Percentiles rank a stretch among this genome's conserved stretches.
Evolutionary conservation across 2,329 filamentous ascomycete species (phyloP).

Genomic region (Tolypocladium album): DNA sequence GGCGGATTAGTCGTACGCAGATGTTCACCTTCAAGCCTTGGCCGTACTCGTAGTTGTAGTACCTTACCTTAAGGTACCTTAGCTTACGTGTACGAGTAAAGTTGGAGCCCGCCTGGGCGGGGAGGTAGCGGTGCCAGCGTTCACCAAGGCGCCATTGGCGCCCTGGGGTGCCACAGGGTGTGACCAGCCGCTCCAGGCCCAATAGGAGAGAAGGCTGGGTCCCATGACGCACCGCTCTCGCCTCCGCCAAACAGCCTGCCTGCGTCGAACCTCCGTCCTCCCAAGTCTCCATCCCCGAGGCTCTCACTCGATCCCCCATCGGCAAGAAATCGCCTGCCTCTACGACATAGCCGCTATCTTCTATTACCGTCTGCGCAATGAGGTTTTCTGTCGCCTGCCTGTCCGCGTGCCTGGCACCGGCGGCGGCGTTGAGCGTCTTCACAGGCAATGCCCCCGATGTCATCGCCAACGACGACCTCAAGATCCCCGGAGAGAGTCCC

Average conservation of each 20-base stretch:
- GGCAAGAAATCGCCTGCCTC: background rate
- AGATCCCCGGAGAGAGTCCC: conserved; percentile 78
- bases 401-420: conserved; percentile 33
- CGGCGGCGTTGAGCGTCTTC: conserved; percentile 32
- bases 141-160: background rate
- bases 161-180: background rate
- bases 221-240: conserved; percentile 22
- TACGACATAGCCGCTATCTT: background rate
- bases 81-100: background rate
- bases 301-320: background rate
- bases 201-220: conserved; percentile 12
- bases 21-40: background rate
- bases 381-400: conserved; percentile 32
- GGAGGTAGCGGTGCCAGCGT: background rate
- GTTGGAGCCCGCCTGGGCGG: background rate
- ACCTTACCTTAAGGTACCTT: too few species aligned
- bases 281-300: background rate
- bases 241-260: background rate
- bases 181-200: conserved; percentile 6
- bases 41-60: too few species aligned
- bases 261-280: background rate
- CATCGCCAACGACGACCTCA: conserved; percentile 38
- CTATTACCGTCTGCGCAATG: conserved; percentile 13
- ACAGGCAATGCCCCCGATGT: conserved; percentile 17
- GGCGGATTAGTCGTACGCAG: background rate